A percentile compares a stretch with the other conserved stretches of the same genome.
Evolutionary conservation across 495 filamentous ascomycete genomes (phyloP).

Genomic region (Cairneyella variabilis): DNA sequence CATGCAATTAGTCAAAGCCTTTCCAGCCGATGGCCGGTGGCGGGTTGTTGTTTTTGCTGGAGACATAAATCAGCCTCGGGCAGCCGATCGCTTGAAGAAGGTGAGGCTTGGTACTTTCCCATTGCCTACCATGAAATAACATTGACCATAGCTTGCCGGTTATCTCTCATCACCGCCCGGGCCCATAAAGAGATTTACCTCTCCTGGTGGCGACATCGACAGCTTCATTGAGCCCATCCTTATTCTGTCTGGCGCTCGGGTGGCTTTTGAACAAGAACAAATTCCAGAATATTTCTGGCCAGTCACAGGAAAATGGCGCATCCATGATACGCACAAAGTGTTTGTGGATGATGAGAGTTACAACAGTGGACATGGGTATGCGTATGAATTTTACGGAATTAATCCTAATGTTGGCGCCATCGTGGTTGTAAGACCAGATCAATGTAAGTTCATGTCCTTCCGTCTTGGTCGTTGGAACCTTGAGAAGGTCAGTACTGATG

Average conservation of each 20-base stretch:
- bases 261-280: conserved; percentile 51
- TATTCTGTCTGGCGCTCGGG: conserved; percentile 49
- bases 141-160: neutral
- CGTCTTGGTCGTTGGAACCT: neutral
- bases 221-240: conserved; percentile 49
- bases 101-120: conserved; percentile 31
- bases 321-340: conserved; percentile 58
- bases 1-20: conserved; percentile 47
- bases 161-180: conserved; percentile 5
- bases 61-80: conserved; percentile 33
- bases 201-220: conserved; percentile 42
- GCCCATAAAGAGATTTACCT: conserved; percentile 32
- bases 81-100: conserved; percentile 34
- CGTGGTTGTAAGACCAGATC: conserved; percentile 63
- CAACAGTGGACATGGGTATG: conserved; percentile 59
- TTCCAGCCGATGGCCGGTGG: conserved; percentile 55
- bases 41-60: conserved; percentile 58
- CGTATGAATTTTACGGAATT: conserved; percentile 59
- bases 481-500: neutral
- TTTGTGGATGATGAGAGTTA: conserved; percentile 67
- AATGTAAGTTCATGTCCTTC: conserved; percentile 45
- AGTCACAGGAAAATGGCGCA: conserved; percentile 52
- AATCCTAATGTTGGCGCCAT: conserved; percentile 49
- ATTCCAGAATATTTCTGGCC: conserved; percentile 60
- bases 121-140: neutral